Conservation (phyloP, 495 filamentous ascomycete species). For the Hyaloscypha bicolor region DNA sequence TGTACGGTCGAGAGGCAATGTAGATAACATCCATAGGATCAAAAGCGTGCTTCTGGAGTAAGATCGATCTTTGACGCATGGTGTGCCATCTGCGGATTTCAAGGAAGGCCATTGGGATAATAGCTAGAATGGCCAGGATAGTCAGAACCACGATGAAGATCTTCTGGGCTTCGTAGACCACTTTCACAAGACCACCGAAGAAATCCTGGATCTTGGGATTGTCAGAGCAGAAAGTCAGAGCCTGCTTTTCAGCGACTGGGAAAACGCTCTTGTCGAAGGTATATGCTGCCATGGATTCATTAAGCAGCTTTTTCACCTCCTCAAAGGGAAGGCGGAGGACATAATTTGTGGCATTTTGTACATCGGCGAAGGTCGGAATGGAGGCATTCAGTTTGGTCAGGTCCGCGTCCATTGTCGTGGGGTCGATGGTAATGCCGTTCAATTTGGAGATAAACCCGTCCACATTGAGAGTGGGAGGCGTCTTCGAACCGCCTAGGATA, state of each 20-base stretch:
- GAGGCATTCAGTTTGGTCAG: slow-evolving; percentile 70
- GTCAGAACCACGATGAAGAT: slow-evolving; percentile 74
- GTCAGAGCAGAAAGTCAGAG: slow-evolving; percentile 83
- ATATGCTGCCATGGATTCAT: slow-evolving; percentile 66
- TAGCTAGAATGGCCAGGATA: slow-evolving; percentile 68
- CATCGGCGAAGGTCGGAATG: slow-evolving; percentile 80
- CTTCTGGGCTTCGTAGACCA: slow-evolving; percentile 63
- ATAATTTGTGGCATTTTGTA: slow-evolving; percentile 73
- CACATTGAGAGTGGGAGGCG: slow-evolving; percentile 58
- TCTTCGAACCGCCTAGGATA: slow-evolving; percentile 46
- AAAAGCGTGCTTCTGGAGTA: slow-evolving; percentile 62
- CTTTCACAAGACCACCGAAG: slow-evolving; percentile 69
- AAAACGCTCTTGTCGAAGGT: slow-evolving; percentile 75
- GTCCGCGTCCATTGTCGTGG: slow-evolving; percentile 61
- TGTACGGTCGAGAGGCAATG: slow-evolving; percentile 78
- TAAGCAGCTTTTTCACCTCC: slow-evolving; percentile 68
- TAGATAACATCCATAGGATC: slow-evolving; percentile 91
- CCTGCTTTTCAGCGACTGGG: slow-evolving; percentile 77
- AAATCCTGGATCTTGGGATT: slow-evolving; percentile 84
- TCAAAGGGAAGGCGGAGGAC: slow-evolving; percentile 80
- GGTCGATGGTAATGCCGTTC: slow-evolving; percentile 67
- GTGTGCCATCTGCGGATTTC: slow-evolving; percentile 79
- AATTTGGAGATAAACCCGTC: slow-evolving; percentile 60
- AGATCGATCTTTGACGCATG: slow-evolving; percentile 66
- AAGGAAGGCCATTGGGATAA: slow-evolving; percentile 73